Base-by-base conservation (phyloP, 352 stramenopile genomes). In the Phytopythium kandeliae region DNA sequence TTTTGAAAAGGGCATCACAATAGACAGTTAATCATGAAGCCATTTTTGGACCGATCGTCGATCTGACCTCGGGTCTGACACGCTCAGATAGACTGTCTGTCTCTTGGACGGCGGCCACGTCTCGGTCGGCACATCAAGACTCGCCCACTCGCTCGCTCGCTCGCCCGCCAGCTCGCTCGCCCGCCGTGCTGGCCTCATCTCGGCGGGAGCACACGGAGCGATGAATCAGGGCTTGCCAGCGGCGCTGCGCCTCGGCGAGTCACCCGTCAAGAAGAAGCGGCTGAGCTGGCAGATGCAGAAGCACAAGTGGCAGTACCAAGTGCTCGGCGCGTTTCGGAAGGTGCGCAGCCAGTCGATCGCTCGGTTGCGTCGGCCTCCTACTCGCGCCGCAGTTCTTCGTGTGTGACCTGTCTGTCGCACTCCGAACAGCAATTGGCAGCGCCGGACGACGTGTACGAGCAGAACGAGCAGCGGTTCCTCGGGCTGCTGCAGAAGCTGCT, bases 401-500 rank as follows among this genome's bases (percentile, higher is more conserved):
- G 16, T 3, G 15, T 11, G 12, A 3, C 3, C 42, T n/a, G 25
- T 24, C 35, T 24, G 8, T 42, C 11, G 34, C 9, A 53, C 2
- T 2, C 45, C 9, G 21, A 44, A 21, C 58, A 85, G 74, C 69
- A 78, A 60, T 21, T 76, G 28, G 57, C 63, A 11, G 69, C 74
- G 17, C 62, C 66, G 0, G 76, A 89, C 36, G 77, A 87, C 17
- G 56, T 81, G 24, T 90, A 88, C 49, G 72, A 82, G 43, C 71
- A 86, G 53, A 68, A 86, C 36, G 76, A 85, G 57, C 76, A 88
- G 58, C 74, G 78, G 26, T 88, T 90, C 45, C 54, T 85, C 24
- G 67, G 69, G 2, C 47, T 89, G 51, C 60, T 85, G 15, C 75
- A 87, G 47, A 87, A 86, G 52, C 58, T 89, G 24, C 61, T 88